phyloP scores from a whole-genome alignment of 2,329 filamentous ascomycete species.

The Aurifilum marmelostoma region DNA sequence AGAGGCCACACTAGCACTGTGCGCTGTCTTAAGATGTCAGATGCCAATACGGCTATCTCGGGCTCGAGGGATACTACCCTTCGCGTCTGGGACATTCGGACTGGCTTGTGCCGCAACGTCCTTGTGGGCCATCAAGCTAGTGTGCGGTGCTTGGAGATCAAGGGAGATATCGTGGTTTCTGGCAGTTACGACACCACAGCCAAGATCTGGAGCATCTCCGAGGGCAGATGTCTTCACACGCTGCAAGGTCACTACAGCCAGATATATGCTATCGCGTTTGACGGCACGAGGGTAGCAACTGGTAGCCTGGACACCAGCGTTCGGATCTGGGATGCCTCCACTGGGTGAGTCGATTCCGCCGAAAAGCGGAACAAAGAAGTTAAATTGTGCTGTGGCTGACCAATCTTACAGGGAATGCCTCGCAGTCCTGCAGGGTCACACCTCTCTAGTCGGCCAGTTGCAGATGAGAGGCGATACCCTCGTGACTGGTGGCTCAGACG shows the following conservation, averaged over 20 bases:
- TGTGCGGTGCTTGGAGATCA: constrained; percentile 92
- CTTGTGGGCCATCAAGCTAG: constrained; percentile 94
- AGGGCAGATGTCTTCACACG: constrained; percentile 88
- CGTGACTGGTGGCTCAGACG: constrained; percentile 94
- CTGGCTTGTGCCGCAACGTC: constrained; percentile 86
- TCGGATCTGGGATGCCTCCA: constrained; percentile 90
- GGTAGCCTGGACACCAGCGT: constrained; percentile 97
- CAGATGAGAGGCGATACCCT: constrained; percentile 95
- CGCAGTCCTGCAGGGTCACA: constrained; percentile 94
- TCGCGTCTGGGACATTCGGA: constrained; percentile 90
- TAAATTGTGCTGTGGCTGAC: constrained; percentile 37
- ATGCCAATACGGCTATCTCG: constrained; percentile 90
- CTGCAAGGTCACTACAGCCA: constrained; percentile 96
- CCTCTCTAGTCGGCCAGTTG: constrained; percentile 91
- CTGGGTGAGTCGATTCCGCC: constrained; percentile 63
- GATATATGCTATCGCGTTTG: constrained; percentile 98
- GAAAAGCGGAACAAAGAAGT: constrained; percentile 18
- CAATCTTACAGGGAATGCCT: constrained; percentile 67
- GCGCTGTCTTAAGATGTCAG: constrained; percentile 96
- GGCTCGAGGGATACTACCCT: constrained; percentile 94
- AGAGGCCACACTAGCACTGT: constrained; percentile 97
- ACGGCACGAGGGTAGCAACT: constrained; percentile 89
- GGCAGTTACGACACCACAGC: constrained; percentile 98
- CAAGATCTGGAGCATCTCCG: constrained; percentile 96
- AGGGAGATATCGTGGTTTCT: constrained; percentile 95